Percentiles rank a stretch among this genome's conserved stretches.
phyloP scores from a whole-genome alignment of 805 yeast species.

The Spathaspora boniae region DNA sequence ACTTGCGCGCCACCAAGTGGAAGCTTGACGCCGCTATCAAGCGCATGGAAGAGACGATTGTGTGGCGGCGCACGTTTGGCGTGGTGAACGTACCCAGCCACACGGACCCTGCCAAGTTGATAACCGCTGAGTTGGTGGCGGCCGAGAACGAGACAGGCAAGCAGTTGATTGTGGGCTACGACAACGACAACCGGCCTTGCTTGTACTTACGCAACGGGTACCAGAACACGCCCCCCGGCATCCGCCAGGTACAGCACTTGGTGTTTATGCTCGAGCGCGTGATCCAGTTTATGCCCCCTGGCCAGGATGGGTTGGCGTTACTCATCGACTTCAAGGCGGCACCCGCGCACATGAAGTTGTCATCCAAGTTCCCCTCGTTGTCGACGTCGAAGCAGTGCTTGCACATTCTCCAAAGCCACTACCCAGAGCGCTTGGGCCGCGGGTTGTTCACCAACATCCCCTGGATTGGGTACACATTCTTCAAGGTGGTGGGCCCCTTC shows the following conservation, averaged over 20 bases:
- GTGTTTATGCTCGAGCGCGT: constrained; percentile 56
- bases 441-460: constrained; percentile 56
- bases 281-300: constrained; percentile 53
- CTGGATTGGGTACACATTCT: constrained; percentile 53
- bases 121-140: constrained; percentile 42
- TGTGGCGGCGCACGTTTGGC: constrained; percentile 57
- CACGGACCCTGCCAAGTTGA: constrained; percentile 24
- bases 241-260: constrained; percentile 53
- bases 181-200: constrained; percentile 51
- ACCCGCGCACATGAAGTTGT: constrained; percentile 32
- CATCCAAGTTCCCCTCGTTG: constrained; percentile 46
- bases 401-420: constrained; percentile 53
- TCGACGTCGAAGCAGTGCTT: constrained; percentile 47
- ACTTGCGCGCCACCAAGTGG: constrained; percentile 53
- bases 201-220: constrained; percentile 51
- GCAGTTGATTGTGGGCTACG: constrained; percentile 52
- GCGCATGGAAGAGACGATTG: constrained; percentile 44
- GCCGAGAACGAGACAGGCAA: constrained; percentile 53
- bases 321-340: constrained; percentile 54
- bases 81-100: constrained; percentile 27
- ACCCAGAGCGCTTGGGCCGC: constrained; percentile 55
- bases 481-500: constrained; percentile 55
- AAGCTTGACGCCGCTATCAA: constrained; percentile 40
- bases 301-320: constrained; percentile 53
- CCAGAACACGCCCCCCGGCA: constrained; percentile 51